These are phyloP conservation scores for Suillus decipiens DNA, from an alignment of 768 basidiomycete species.

Conservation along the genomic window DNA sequence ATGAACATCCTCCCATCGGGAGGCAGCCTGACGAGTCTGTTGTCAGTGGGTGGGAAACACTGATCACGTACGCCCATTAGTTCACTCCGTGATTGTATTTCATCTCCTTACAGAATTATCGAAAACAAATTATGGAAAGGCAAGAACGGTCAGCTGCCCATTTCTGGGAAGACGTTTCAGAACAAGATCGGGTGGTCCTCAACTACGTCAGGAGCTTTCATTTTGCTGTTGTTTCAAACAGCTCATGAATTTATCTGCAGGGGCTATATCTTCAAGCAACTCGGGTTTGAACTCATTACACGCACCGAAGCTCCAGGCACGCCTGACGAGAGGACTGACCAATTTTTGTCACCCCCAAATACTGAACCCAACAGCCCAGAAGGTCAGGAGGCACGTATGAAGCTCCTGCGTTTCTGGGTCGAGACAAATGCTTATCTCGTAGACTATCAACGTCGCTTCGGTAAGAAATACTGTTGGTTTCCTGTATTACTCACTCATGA, in stretches of 20 bases:
- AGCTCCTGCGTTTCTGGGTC: constrained; percentile 78
- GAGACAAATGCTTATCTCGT: constrained; percentile 69
- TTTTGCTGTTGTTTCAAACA: constrained; percentile 7
- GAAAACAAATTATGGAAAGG: constrained; percentile 78
- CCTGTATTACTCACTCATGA: constrained; percentile 15
- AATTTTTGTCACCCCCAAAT: constrained; percentile 53
- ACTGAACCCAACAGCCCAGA: constrained; percentile 47
- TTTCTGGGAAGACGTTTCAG: constrained; percentile 56
- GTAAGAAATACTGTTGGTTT: constrained; percentile 32
- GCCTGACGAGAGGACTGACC: constrained; percentile 29
- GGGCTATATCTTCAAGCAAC: constrained; percentile 39
- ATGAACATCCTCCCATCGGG: constrained; percentile 54
- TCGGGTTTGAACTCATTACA: constrained; percentile 39
- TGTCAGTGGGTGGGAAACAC: constrained; percentile 62
- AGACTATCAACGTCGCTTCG: constrained; percentile 52
- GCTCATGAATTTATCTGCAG: constrained; percentile 29
- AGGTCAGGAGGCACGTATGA: constrained; percentile 56
- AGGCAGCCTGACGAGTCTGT: constrained; percentile 57
- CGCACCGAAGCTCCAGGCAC: constrained; percentile 22
- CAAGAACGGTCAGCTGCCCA: constrained; percentile 58
- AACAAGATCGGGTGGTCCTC: constrained; percentile 67
- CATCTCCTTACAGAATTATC: constrained; percentile 51
- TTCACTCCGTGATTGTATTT: not conserved
- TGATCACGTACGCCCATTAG: constrained; percentile 55
- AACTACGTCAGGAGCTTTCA: constrained; percentile 48